Evolutionary conservation across 2,329 filamentous ascomycete genomes (phyloP), one percentile per base, ranked within the genome.

Genomic region (Colletotrichum sp.): DNA sequence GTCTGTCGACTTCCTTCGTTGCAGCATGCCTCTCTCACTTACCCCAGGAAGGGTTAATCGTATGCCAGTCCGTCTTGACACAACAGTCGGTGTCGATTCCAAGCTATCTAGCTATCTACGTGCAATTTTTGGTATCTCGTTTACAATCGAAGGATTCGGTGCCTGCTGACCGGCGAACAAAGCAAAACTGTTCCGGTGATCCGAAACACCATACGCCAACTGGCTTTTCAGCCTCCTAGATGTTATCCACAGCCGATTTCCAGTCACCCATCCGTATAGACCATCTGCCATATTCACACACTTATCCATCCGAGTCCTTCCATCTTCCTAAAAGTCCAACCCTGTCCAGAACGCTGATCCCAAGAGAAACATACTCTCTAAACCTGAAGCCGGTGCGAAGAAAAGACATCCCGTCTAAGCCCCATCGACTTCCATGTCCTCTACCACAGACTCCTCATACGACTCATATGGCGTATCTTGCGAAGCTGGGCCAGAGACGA

Each of bases 401-500:
- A n/a, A n/a, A 13, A 62, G 44, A 44, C 18, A n/a, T n/a, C 8
- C 18, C 26, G 59, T 62, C 18, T 64, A 62, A 77, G 62, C 63
- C 21, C 21, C n/a, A 12, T 77, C 75, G 16, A 77, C 3, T 5
- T 77, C 75, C 75, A 77, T 77, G 21, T 52, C 57, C 6, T 77
- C 72, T 6, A 55, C 60, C 5, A 76, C 26, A 16, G 75, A 77
- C 32, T 76, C 74, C 16, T 52, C 59, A 10, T 76, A 65, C 30
- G 28, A 26, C 13, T 60, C 68, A 18, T 60, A 69, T 21, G 69
- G 69, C 21, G 59, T 30, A 5, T 49, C 65, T 30, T 69, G 74
- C 34, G 74, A 73, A 18, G 70, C 28, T 3, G 71, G 60, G 8
- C 74, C 70, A 12, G 79, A 80, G 6, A 71, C 75, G 1, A 81